Evolutionary conservation across 2,329 filamentous ascomycete genomes (phyloP), one percentile per base, ranked within the genome.

Genomic region (Blastomyces emzantsi): DNA sequence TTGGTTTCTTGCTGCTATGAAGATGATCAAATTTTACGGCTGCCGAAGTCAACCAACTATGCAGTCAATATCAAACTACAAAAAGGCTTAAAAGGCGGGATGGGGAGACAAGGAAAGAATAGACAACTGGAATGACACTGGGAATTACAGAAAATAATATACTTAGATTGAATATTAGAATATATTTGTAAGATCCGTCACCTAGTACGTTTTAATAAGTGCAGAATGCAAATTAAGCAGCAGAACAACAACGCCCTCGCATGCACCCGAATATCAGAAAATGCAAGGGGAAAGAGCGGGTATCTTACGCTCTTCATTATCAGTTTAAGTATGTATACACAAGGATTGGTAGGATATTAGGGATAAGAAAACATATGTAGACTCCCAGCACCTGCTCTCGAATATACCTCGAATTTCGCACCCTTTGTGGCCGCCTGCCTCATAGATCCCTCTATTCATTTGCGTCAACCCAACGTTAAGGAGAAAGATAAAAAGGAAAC

Each of bases 221-320:
- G n/a, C n/a, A 58, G n/a, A 43, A 25, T 15, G n/a, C 9, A 2
- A 43, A 2, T 15, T 36, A 43, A 43, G 22, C 55, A 28, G n/a
- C 36, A 41, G 13, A 58, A 58, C n/a, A 28, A 11, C 55, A 41
- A 43, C 36, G 30, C 30, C 7, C 33, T 11, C 17, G 1, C 17
- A 39, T 2, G 54, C 28, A 11, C 25, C 57, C 28, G 47, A 39
- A 54, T 9, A 43, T 54, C 13, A 41, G 30, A 28, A 13, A 60
- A 51, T 13, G 7, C 17, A 61, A 45, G 9, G 36, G 15, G 45
- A 41, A 43, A 25, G 47, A 28, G 60, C 25, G 71, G 69, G 72
- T 74, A 75, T 74, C 71, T 68, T 73, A 74, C 71, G 72, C 71
- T 74, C 71, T 73, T 73, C 71, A 73, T 74, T 73, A 70, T 67